These are phyloP conservation scores for Malania oleifera DNA, from an alignment of 164 flowering plant species.

Conservation along the genomic window DNA sequence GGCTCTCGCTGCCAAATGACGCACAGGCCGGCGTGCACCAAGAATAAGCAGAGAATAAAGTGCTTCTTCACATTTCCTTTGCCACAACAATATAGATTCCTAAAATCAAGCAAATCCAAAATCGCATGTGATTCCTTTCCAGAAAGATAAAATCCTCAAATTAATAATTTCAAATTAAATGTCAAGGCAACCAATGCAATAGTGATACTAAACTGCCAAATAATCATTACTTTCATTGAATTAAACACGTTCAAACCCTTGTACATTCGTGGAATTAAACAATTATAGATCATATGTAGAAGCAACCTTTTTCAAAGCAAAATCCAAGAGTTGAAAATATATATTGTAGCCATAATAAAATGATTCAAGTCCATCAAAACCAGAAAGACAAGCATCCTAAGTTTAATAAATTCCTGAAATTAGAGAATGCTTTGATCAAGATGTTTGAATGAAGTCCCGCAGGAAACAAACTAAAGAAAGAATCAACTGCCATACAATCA, in stretches of 20 bases:
- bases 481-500: background rate
- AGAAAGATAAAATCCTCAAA: background rate
- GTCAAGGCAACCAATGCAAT: background rate
- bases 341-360: background rate
- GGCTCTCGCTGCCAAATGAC: constrained; percentile 86
- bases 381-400: background rate
- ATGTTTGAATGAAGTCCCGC: background rate
- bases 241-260: no score
- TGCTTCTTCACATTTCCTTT: constrained; percentile 96
- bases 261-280: background rate
- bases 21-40: constrained; percentile 88
- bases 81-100: constrained; percentile 84
- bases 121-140: background rate
- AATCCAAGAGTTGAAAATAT: no score
- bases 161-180: background rate
- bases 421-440: background rate
- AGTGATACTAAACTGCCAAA: background rate
- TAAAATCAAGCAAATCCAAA: constrained; percentile 20
- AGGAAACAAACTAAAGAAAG: no score
- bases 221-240: no score
- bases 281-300: background rate
- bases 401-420: background rate
- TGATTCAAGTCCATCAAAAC: background rate
- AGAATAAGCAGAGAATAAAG: constrained; percentile 72
- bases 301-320: background rate